Evolutionary conservation across 305 asterid genomes (phyloP).

Genomic region (Fraxinus angustifolia): DNA sequence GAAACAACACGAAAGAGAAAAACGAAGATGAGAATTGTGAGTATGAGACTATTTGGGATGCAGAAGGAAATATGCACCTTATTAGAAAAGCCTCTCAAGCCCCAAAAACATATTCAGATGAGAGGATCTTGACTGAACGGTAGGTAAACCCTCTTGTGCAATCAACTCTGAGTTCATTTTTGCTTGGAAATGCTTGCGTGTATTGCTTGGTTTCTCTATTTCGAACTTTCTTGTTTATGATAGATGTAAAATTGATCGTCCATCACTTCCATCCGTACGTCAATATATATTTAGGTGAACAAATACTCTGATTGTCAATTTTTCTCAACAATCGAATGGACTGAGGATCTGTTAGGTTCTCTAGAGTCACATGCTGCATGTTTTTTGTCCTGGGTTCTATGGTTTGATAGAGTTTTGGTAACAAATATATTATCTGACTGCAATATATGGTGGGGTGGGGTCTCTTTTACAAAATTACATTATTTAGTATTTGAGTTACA

Average conservation of each 20-base stretch:
- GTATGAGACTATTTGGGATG: conserved; percentile 94
- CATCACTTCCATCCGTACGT: not conserved
- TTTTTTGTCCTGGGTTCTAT: not conserved
- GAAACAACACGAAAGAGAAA: conserved; percentile 56
- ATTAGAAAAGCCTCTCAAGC: conserved; percentile 62
- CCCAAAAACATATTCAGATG: conserved; percentile 30
- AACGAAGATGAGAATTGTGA: conserved; percentile 78
- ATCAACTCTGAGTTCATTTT: not conserved
- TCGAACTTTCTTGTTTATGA: not conserved
- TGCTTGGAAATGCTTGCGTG: not conserved
- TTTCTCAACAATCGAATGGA: not conserved
- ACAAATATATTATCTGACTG: not conserved
- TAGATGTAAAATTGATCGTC: not conserved
- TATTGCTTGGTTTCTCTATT: not conserved
- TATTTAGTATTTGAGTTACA: not conserved
- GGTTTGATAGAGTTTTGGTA: not conserved
- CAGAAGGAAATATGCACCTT: conserved; percentile 97
- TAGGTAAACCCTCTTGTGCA: conserved; percentile 21
- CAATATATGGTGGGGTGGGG: not conserved
- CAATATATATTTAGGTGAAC: not conserved
- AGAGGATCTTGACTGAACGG: conserved; percentile 59
- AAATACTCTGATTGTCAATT: not conserved
- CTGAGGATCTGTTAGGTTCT: not conserved
- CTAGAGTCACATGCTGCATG: not conserved
- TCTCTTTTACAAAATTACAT: not conserved